Evolutionary conservation across 2,329 filamentous ascomycete species (phyloP).

Genomic region (Westerdykella aurantiaca): DNA sequence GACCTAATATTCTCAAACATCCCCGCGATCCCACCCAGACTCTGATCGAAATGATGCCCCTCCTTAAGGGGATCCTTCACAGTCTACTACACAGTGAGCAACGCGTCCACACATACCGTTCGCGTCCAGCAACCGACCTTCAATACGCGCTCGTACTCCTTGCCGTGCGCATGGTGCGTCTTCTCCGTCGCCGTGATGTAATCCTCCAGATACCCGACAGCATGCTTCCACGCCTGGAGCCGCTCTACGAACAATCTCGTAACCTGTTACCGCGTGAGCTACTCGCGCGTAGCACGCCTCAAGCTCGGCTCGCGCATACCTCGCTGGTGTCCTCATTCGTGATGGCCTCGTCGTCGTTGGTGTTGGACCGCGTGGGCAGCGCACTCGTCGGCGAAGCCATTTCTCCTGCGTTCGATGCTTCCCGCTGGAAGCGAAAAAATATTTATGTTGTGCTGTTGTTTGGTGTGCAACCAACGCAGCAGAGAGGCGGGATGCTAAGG

Average conservation of each 20-base stretch:
- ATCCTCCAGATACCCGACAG: constrained; percentile 83
- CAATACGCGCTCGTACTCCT: constrained; percentile 90
- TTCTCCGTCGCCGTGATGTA: constrained; percentile 84
- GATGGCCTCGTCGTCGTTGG: constrained; percentile 42
- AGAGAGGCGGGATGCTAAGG: no score
- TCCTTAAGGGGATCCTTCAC: constrained; percentile 82
- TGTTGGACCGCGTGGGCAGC: constrained; percentile 27
- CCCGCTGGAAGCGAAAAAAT: no score
- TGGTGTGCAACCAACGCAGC: no score
- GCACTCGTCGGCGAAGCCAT: constrained; percentile 32
- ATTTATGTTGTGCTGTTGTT: no score
- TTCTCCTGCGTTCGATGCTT: no score
- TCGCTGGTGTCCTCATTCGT: constrained; percentile 47
- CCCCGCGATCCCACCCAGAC: constrained; percentile 76
- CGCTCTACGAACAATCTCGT: constrained; percentile 72
- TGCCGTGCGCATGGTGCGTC: constrained; percentile 74
- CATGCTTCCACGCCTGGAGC: constrained; percentile 92
- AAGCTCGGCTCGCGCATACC: constrained; percentile 2
- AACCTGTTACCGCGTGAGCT: constrained; percentile 14
- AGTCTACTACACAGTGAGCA: constrained; percentile 48
- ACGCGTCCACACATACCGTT: not conserved
- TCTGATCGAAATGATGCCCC: constrained; percentile 88
- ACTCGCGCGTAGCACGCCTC: not conserved
- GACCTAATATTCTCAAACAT: constrained; percentile 91
- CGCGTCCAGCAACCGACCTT: constrained; percentile 53